A percentile compares a stretch with the other conserved stretches of the same genome.
These are phyloP conservation scores for Amphirosellinia nigrospora DNA, from an alignment of 495 filamentous ascomycete genomes.

Conservation along the genomic window DNA sequence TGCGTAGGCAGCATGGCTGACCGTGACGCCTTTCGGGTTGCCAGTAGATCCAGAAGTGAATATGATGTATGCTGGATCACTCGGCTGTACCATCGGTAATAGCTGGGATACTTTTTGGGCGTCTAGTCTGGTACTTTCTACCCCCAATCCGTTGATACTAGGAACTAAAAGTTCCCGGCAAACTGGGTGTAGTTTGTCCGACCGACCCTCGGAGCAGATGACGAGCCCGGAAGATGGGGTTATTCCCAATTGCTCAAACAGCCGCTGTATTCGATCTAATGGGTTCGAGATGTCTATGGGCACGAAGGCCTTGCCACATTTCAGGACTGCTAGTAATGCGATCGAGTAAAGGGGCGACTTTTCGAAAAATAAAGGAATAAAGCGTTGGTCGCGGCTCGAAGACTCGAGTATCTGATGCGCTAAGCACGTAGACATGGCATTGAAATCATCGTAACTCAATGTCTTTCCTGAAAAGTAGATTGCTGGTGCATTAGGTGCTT, in stretches of 20 bases:
- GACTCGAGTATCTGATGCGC: conserved; percentile 5
- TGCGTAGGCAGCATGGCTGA: conserved; percentile 16
- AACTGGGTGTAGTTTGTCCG: conserved; percentile 1
- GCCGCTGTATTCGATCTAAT: conserved; percentile 5
- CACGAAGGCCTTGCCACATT: conserved; percentile 1
- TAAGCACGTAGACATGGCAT: conserved; percentile 6
- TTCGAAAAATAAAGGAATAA: conserved; percentile 13
- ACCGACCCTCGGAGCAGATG: conserved; percentile 12
- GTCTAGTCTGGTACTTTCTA: neutral
- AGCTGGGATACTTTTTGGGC: neutral
- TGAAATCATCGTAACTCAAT: conserved; percentile 12
- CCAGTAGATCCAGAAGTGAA: conserved; percentile 42
- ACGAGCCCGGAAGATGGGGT: conserved; percentile 1
- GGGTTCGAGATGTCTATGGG: conserved; percentile 14
- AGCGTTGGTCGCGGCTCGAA: neutral
- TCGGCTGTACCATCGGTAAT: conserved; percentile 4
- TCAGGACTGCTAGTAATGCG: conserved; percentile 8
- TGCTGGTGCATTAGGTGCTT: conserved; percentile 1
- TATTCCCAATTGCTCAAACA: conserved; percentile 11
- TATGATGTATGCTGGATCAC: conserved; percentile 26
- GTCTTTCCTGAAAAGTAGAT: conserved; percentile 6
- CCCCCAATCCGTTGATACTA: neutral
- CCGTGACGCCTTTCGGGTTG: conserved; percentile 35
- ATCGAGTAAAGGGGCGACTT: conserved; percentile 3
- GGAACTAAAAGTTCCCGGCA: conserved; percentile 4